phyloP scores from a whole-genome alignment of 2,329 filamentous ascomycete species.

The Curvularia sp. region DNA sequence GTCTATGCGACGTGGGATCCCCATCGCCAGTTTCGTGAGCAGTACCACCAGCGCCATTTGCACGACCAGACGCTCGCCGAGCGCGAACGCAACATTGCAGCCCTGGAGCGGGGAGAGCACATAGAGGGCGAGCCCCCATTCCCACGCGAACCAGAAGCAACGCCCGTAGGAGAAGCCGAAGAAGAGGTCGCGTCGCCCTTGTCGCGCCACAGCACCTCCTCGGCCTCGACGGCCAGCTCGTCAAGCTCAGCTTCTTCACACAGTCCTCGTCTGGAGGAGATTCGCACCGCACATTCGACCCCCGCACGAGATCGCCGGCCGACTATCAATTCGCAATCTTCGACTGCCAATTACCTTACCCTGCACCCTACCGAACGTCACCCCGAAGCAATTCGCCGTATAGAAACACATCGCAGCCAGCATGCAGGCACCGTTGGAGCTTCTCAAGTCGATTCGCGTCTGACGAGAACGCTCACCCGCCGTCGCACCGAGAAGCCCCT shows the following conservation, averaged over 20 bases:
- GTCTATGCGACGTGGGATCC: conserved; percentile 42
- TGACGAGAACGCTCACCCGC: conserved; percentile 50
- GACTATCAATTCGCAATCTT: conserved; percentile 30
- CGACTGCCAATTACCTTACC: conserved; percentile 30
- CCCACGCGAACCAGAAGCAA: conserved; percentile 16
- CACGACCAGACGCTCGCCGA: conserved; percentile 27
- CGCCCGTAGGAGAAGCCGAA: conserved; percentile 15
- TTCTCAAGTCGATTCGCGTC: conserved; percentile 49
- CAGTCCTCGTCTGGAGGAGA: conserved; percentile 37
- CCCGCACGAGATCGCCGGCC: conserved; percentile 25
- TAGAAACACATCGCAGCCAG: conserved; percentile 74
- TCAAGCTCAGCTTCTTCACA: conserved; percentile 22
- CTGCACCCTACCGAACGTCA: conserved; percentile 63
- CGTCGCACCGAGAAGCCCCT: conserved; percentile 59
- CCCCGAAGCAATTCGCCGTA: conserved; percentile 73
- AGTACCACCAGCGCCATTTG: conserved; percentile 33
- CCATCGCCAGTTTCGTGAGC: conserved; percentile 33
- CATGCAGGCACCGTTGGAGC: conserved; percentile 73
- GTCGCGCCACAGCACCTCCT: conserved; percentile 35
- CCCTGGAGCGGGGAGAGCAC: conserved; percentile 13
- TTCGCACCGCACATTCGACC: conserved; percentile 35
- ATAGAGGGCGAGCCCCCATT: conserved; percentile 14
- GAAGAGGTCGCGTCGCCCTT: conserved; percentile 34
- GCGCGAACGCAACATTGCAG: conserved; percentile 13
- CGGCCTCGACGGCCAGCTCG: conserved; percentile 30